phyloP scores from a whole-genome alignment of 2,329 filamentous ascomycete species.

The Fusarium napiforme region DNA sequence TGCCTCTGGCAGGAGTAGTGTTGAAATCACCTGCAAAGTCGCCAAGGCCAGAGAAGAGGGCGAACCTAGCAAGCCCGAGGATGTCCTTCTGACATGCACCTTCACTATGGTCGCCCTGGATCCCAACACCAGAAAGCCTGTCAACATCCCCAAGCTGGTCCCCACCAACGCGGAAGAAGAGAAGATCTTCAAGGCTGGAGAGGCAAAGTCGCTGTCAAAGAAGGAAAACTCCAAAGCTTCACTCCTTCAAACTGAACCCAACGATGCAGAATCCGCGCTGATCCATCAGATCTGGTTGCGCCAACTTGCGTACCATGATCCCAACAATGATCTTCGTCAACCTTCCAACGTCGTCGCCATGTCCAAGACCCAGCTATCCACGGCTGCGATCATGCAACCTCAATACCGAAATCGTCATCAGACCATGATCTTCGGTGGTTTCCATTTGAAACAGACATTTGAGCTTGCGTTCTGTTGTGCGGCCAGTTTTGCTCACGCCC shows the following conservation, averaged over 20 bases:
- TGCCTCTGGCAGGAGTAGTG: slow-evolving; percentile 76
- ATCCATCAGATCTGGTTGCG: slow-evolving; percentile 47
- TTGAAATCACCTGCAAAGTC: slow-evolving; percentile 80
- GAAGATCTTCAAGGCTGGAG: slow-evolving; percentile 42
- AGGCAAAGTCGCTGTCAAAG: slow-evolving; percentile 42
- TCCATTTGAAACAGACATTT: slow-evolving; percentile 48
- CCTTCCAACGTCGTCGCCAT: slow-evolving; percentile 43
- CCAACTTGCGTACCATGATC: slow-evolving; percentile 46
- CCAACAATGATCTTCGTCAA: slow-evolving; percentile 42
- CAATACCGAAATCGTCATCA: slow-evolving; percentile 47
- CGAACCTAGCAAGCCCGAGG: slow-evolving; percentile 59
- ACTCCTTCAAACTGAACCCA: slow-evolving; percentile 43
- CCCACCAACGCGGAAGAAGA: slow-evolving; percentile 45
- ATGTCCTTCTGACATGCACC: slow-evolving; percentile 57
- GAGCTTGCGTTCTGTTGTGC: slow-evolving; percentile 48
- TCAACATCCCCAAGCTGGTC: slow-evolving; percentile 40
- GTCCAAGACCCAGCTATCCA: slow-evolving; percentile 44
- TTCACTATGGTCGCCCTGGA: slow-evolving; percentile 49
- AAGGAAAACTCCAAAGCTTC: slow-evolving; percentile 41
- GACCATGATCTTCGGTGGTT: slow-evolving; percentile 48
- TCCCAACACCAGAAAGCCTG: slow-evolving; percentile 43
- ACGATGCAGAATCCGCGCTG: slow-evolving; percentile 45
- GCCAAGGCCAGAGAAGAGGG: slow-evolving; percentile 72
- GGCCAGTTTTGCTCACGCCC: slow-evolving; percentile 47
- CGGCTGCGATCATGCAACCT: slow-evolving; percentile 47